Evolutionary conservation across 1,139 yeast genomes (phyloP), one percentile per base, ranked within the genome.

Genomic region (Pichia sp.): DNA sequence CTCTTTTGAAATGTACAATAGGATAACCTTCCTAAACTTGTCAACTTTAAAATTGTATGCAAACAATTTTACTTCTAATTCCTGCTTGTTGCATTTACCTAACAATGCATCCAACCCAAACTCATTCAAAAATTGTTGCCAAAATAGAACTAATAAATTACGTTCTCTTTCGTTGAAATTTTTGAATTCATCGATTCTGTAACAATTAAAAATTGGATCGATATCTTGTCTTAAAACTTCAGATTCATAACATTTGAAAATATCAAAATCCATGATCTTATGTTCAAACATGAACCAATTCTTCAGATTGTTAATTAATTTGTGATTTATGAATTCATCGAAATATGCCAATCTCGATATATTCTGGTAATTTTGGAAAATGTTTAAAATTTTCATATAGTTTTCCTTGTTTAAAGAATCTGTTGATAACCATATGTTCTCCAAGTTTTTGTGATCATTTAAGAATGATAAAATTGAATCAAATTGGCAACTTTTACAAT

Each of bases 401-500:
- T 54, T 53, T 15, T 30, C 34, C 17, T 40, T 44, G 31, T 53
- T 58, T 19, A 58, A 38, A 2, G 57, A 36, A 34, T 59, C 57
- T 7, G 48, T 38, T 4, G 56, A 51, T 2, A 59, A 20, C 40
- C 56, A 53, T 2, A 59, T 24, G 2, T 44, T 37, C 9, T 40
- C 37, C 6, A 59, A n/a, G 1, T 43, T 38, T 4, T 36, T 22
- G 11, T 48, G 44, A 1, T 12, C 12, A 3, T 38, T 31, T 11
- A 59, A 30, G 24, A 58, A 53, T 1, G 42, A 4, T 9, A 54
- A 24, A 10, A 55, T 28, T 8, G 60, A 55, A n/a, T 46, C 38
- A 18, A 55, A 34, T 42, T 62, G 65, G 33, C 65, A 60, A 15
- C 45, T 17, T 10, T 54, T 37, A 37, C 65, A 60, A 40, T 61